A percentile compares a stretch with the other conserved stretches of the same genome.
Conservation (phyloP, 768 basidiomycete species). For the Postia placenta region DNA sequence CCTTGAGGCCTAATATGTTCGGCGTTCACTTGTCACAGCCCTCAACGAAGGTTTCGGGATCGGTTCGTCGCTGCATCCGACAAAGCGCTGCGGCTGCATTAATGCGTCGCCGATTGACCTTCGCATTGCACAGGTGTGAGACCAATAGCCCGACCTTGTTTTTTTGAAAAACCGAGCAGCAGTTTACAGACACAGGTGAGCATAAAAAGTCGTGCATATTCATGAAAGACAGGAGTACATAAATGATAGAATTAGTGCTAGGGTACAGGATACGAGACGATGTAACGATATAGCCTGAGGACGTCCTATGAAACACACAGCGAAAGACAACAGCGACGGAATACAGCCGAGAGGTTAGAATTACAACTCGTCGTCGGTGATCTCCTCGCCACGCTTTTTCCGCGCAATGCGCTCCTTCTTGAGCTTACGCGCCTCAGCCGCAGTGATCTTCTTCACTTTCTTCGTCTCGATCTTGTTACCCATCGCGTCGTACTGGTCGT, state of each 20-base stretch:
- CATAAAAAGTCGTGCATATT: neutral
- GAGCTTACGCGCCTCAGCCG: conserved; percentile 77
- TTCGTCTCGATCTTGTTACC: conserved; percentile 90
- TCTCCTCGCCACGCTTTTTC: conserved; percentile 82
- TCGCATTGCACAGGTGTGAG: no score
- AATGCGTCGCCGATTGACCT: no score
- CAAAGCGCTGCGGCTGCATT: no score
- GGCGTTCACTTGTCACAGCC: no score
- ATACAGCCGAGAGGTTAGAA: conserved; percentile 6
- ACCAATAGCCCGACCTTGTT: no score
- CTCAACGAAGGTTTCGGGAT: no score
- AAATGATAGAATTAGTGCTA: conserved; percentile 16
- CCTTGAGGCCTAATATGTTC: no score
- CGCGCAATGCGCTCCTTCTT: conserved; percentile 97
- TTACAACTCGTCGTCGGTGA: conserved; percentile 53
- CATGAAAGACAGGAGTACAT: conserved; percentile 6
- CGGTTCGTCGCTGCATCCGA: no score
- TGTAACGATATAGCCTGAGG: conserved; percentile 11
- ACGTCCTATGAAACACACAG: conserved; percentile 20
- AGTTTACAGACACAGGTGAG: no score
- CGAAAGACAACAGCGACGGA: conserved; percentile 14
- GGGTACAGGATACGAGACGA: conserved; percentile 19
- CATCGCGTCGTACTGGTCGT: conserved; percentile 92
- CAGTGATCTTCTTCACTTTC: conserved; percentile 83
- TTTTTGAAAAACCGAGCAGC: no score